phyloP scores from a whole-genome alignment of 1,139 yeast species.

The Saccharomycopsis crataegensis region DNA sequence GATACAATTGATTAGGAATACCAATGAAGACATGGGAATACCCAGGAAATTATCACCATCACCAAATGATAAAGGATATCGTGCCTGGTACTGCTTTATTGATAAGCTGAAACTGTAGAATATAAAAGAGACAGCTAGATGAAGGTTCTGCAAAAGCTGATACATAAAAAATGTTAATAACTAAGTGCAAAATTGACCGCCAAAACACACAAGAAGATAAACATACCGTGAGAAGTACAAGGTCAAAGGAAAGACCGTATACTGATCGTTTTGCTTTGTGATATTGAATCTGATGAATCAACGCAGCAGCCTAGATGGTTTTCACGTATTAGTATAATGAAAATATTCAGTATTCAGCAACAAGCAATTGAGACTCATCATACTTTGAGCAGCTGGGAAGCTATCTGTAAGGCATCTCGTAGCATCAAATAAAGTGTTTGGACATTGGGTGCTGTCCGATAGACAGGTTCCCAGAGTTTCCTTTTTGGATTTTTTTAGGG shows the following conservation, averaged over 20 bases:
- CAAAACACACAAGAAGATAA: background rate
- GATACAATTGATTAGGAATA: background rate
- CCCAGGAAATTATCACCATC: background rate
- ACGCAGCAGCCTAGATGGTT: slow-evolving; percentile 1
- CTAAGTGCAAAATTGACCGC: background rate
- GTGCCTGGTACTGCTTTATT: background rate
- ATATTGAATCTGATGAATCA: background rate
- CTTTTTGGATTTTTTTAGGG: too few relatives aligned
- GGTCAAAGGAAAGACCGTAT: slow-evolving; percentile 10
- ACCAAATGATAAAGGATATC: background rate
- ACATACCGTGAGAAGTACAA: slow-evolving; percentile 6
- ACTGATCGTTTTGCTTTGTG: slow-evolving; percentile 1
- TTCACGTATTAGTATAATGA: too few relatives aligned
- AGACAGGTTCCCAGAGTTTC: too few relatives aligned
- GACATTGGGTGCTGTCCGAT: too few relatives aligned
- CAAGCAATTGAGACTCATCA: too few relatives aligned
- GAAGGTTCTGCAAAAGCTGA: slow-evolving; percentile 1
- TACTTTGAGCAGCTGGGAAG: too few relatives aligned
- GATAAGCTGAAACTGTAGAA: background rate
- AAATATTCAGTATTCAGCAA: too few relatives aligned
- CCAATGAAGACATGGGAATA: background rate
- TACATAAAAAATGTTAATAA: background rate
- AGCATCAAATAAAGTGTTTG: too few relatives aligned
- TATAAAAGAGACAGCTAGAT: background rate
- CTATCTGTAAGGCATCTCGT: too few relatives aligned